phyloP scores from a whole-genome alignment of 164 flowering plant genomes.

The Vitis rupestris region DNA sequence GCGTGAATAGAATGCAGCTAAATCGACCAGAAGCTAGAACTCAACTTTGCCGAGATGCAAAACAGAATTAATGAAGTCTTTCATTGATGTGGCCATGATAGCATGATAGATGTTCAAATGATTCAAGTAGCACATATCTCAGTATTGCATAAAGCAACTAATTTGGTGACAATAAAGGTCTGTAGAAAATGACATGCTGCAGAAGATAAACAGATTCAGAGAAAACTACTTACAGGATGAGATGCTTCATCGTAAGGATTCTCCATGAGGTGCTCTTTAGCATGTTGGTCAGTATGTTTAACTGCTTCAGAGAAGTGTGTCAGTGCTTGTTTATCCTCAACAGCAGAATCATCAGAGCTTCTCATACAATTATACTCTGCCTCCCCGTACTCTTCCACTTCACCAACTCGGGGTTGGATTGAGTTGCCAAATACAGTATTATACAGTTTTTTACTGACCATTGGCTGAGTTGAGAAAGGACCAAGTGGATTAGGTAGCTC shows the following conservation, averaged over 20 bases:
- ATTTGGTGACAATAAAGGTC: no score
- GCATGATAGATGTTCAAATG: no score
- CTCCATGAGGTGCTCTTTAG: conserved; percentile 13
- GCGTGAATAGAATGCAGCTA: no score
- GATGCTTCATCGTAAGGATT: conserved; percentile 15
- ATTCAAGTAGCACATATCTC: no score
- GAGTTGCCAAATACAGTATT: conserved; percentile 45
- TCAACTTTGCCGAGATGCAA: background rate
- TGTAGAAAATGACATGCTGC: background rate
- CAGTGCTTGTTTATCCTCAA: conserved; percentile 32
- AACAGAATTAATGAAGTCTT: background rate
- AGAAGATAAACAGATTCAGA: background rate
- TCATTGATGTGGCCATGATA: background rate
- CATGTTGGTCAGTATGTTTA: conserved; percentile 19
- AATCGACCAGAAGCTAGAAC: background rate
- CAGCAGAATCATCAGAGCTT: conserved; percentile 30
- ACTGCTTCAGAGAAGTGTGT: conserved; percentile 19
- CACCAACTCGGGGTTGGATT: conserved; percentile 22
- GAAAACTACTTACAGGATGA: conserved; percentile 32
- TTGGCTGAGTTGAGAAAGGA: conserved; percentile 44
- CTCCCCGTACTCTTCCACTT: conserved; percentile 24
- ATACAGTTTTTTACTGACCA: conserved; percentile 61
- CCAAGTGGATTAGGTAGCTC: conserved; percentile 29
- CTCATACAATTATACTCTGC: conserved; percentile 23
- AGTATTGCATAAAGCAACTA: background rate